Percentiles rank a stretch among this genome's conserved stretches.
These are phyloP conservation scores for Fusarium sp. DNA, from an alignment of 2,329 filamentous ascomycete species.

Conservation along the genomic window DNA sequence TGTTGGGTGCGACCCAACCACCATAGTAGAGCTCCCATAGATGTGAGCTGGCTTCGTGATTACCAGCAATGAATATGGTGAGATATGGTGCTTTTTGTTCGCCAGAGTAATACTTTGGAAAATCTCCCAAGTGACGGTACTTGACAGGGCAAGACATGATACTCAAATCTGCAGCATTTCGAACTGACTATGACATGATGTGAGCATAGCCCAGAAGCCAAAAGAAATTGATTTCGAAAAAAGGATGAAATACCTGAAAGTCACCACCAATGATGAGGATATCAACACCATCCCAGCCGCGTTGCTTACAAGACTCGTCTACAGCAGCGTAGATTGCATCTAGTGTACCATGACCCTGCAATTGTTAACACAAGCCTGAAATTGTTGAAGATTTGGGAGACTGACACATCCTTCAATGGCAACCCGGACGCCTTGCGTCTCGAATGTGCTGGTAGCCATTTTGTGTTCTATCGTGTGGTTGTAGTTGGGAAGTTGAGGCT, in stretches of 20 bases:
- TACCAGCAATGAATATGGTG: constrained; percentile 93
- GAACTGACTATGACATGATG: constrained; percentile 72
- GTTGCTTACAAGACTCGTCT: constrained; percentile 73
- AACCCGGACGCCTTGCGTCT: constrained; percentile 72
- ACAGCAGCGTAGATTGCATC: constrained; percentile 91
- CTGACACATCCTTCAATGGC: constrained; percentile 90
- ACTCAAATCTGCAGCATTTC: constrained; percentile 88
- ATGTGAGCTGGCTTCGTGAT: constrained; percentile 93
- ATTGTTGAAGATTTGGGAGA: not conserved
- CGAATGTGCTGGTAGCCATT: constrained; percentile 53
- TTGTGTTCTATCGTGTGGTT: constrained; percentile 10
- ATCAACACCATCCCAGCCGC: constrained; percentile 86
- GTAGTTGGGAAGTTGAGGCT: constrained; percentile 28
- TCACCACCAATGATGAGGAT: constrained; percentile 95
- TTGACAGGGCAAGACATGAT: constrained; percentile 92
- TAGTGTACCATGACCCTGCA: constrained; percentile 88
- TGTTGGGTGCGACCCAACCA: constrained; percentile 96
- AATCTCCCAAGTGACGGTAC: constrained; percentile 90
- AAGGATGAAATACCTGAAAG: constrained; percentile 74
- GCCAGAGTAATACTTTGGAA: constrained; percentile 93
- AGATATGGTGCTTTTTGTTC: constrained; percentile 82
- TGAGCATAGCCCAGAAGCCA: constrained; percentile 9
- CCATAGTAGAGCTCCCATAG: constrained; percentile 95
- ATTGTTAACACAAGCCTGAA: constrained; percentile 34
- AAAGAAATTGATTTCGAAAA: not conserved